Conservation (phyloP, 2,329 filamentous ascomycete species). For the Calonectria honghensis region DNA sequence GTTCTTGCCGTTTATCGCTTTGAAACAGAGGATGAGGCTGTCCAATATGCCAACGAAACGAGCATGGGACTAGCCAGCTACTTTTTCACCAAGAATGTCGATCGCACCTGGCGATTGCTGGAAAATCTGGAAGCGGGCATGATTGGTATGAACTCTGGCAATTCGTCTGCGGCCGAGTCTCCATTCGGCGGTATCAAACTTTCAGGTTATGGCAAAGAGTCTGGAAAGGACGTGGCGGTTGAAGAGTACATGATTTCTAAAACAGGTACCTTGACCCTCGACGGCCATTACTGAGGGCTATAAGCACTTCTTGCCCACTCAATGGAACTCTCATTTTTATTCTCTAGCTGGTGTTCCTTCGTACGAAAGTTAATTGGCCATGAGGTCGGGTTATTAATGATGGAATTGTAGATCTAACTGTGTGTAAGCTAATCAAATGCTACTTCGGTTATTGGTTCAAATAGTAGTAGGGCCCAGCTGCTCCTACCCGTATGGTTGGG, state of each 20-base stretch:
- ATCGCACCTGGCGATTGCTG: constrained; percentile 40
- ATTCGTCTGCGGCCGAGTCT: constrained; percentile 60
- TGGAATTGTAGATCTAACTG: no score
- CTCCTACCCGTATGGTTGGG: no score
- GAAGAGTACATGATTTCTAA: constrained; percentile 66
- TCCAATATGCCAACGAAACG: constrained; percentile 42
- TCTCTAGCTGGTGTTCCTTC: no score
- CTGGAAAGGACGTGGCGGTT: constrained; percentile 65
- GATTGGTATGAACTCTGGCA: constrained; percentile 46
- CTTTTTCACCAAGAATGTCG: constrained; percentile 41
- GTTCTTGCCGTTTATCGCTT: constrained; percentile 44
- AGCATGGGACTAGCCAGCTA: constrained; percentile 45
- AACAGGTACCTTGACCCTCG: constrained; percentile 19
- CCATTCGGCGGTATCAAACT: constrained; percentile 56
- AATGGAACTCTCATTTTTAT: neutral
- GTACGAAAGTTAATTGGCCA: no score
- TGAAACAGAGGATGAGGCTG: constrained; percentile 44
- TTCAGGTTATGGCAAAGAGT: constrained; percentile 48
- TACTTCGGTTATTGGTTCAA: no score
- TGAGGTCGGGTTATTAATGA: no score
- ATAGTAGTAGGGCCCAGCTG: no score
- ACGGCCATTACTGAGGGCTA: neutral
- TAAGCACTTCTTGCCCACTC: neutral
- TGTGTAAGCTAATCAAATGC: no score
- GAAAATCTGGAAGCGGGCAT: constrained; percentile 49